These are phyloP conservation scores for Aspergillus sparsus DNA, from an alignment of 495 filamentous ascomycete genomes.

Conservation along the genomic window DNA sequence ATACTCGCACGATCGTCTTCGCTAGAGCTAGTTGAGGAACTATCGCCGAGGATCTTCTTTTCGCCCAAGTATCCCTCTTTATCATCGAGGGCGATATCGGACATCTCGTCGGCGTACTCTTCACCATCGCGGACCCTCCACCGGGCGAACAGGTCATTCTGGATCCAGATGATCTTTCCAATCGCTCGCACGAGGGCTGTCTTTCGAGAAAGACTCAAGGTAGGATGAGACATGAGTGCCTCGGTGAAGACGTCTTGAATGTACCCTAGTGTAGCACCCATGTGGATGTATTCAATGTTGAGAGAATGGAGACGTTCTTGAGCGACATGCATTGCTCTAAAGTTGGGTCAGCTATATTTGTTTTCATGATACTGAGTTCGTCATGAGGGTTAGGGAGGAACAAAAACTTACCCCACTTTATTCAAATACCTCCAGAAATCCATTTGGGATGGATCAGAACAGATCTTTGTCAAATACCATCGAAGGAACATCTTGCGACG, in stretches of 20 bases:
- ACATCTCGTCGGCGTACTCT: slow-evolving; percentile 63
- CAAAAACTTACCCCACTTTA: slow-evolving; percentile 62
- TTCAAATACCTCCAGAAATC: slow-evolving; percentile 79
- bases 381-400: background rate
- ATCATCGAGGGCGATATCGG: slow-evolving; percentile 50
- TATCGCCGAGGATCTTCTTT: slow-evolving; percentile 49
- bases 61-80: slow-evolving; percentile 62
- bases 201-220: slow-evolving; percentile 62
- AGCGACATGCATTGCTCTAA: slow-evolving; percentile 68
- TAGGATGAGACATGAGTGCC: slow-evolving; percentile 70
- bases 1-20: slow-evolving; percentile 43
- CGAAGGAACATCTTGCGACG: slow-evolving; percentile 76
- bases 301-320: slow-evolving; percentile 63
- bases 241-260: slow-evolving; percentile 75
- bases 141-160: slow-evolving; percentile 77
- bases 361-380: background rate
- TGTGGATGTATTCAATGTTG: slow-evolving; percentile 76
- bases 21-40: slow-evolving; percentile 27
- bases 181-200: slow-evolving; percentile 66
- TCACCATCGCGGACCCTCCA: slow-evolving; percentile 74
- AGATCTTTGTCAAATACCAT: slow-evolving; percentile 68
- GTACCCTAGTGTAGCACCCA: slow-evolving; percentile 65
- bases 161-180: slow-evolving; percentile 67
- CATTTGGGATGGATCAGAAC: slow-evolving; percentile 68
- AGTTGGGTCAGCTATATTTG: slow-evolving; percentile 9